Evolutionary conservation across 371 early-diverging fungal species (phyloP).

Genomic region (Mucor circinelloides): DNA sequence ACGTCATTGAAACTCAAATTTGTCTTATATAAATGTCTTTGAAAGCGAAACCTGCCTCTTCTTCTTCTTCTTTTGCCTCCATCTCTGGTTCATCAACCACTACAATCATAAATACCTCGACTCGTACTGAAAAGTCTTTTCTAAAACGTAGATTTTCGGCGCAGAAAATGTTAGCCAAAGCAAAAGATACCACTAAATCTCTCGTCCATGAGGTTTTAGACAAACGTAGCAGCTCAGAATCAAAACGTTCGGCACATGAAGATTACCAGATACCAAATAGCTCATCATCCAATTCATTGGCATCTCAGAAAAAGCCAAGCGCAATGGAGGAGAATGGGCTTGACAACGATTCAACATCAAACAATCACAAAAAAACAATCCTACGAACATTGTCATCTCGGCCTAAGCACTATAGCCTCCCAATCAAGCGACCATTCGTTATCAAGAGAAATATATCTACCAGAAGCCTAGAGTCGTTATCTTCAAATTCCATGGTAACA

Average conservation of each 20-base stretch:
- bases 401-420: conserved; percentile 9
- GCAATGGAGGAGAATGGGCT: neutral
- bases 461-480: neutral
- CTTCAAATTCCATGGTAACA: neutral
- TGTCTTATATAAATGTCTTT: neutral
- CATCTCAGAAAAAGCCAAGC: no score
- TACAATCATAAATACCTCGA: neutral
- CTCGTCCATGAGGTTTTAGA: conserved; percentile 16
- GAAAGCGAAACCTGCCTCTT: neutral
- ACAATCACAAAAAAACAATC: neutral
- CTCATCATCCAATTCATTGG: neutral
- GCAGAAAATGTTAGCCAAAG: conserved; percentile 18
- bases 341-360: neutral
- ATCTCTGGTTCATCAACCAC: neutral
- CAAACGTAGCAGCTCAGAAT: conserved; percentile 16
- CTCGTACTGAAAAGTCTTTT: neutral
- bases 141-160: conserved; percentile 11
- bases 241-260: conserved; percentile 1
- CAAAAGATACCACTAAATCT: conserved; percentile 20
- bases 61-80: conserved; percentile 4
- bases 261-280: neutral
- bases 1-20: conserved; percentile 1
- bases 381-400: neutral
- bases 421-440: conserved; percentile 6
- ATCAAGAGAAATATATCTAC: conserved; percentile 6